Percentiles rank a stretch among this genome's conserved stretches.
Conservation (phyloP, 371 early-diverging fungal genomes). For the Rhizomucor pusillus region DNA sequence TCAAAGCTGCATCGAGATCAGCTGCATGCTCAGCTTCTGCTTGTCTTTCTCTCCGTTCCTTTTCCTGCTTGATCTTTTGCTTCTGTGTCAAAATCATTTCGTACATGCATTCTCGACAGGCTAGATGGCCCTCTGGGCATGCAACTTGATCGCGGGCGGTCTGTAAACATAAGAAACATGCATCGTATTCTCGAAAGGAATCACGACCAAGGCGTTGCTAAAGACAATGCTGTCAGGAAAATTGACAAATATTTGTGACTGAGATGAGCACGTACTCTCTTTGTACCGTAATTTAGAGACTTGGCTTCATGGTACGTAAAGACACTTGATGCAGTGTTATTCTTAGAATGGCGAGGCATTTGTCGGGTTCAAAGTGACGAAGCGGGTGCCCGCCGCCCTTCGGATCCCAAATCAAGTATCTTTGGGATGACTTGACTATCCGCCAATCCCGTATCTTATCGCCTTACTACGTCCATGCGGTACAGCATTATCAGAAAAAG, state of each 20-base stretch:
- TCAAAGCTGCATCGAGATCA: slow-evolving; percentile 38
- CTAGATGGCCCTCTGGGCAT: slow-evolving; percentile 81
- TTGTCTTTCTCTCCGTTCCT: slow-evolving; percentile 61
- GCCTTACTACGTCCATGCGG: no score
- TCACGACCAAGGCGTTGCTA: slow-evolving; percentile 86
- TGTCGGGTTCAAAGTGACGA: no score
- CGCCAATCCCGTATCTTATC: no score
- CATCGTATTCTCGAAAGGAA: slow-evolving; percentile 82
- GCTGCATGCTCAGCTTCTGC: slow-evolving; percentile 60
- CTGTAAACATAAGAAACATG: slow-evolving; percentile 91
- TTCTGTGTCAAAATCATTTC: slow-evolving; percentile 88
- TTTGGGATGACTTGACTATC: no score
- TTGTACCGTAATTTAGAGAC: slow-evolving; percentile 88
- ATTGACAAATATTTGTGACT: background rate
- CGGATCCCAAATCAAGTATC: no score
- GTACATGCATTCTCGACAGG: slow-evolving; percentile 89
- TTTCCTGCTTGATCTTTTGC: slow-evolving; percentile 67
- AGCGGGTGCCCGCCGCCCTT: no score
- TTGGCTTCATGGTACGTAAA: slow-evolving; percentile 93
- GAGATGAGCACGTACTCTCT: slow-evolving; percentile 52
- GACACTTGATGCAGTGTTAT: slow-evolving; percentile 92
- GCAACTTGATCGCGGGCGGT: slow-evolving; percentile 80
- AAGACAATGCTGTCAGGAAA: background rate
- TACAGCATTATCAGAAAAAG: no score
- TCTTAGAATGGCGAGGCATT: slow-evolving; percentile 96